Evolutionary conservation across 257 asterid genomes (phyloP), one percentile per base, ranked within the genome.

Genomic region (Solanum sitiens): DNA sequence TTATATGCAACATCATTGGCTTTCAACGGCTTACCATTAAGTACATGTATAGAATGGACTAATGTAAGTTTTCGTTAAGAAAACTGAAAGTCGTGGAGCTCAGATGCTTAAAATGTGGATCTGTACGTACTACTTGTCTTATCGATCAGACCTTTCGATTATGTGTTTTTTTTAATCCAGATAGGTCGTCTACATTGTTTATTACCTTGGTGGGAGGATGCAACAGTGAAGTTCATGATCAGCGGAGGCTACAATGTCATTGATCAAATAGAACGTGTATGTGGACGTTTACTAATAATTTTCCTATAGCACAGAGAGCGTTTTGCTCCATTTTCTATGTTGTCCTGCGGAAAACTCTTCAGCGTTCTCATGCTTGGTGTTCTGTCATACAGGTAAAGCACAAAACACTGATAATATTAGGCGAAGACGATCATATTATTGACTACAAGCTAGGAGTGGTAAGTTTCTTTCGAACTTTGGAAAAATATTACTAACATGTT

Each of bases 181-280:
- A 90, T 95, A 90, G 98, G 99, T 7, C 95, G 98, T 44, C 89
- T 97, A 63, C 98, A 97, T 91, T 94, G 98, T 88, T 91, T 87
- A 44, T 91, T 95, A 79, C 98, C 99, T 85, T 94, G 98, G 98
- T 97, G 98, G 99, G 98, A 92, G 45, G 98, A 97, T 83, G 94
- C 97, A 20, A 95, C 97, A 8, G 98, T 97, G 70, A 93, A 95
- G 88, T 97, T 97, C 87, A 97, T 97, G 99, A 92, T 88, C 25
- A 93, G 98, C 59, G 99, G 98, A 87, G 98, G 99, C 77, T 95
- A 97, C 90, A 91, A 92, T 14, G 98, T 95, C 87, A 87, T 89
- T 90, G 68, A 91, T 67, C 94, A 91, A 84, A 95, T 95, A 86
- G n/a, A 74, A 86, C 90, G 89, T 89, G 98, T 95, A 91, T 25